Conservation (phyloP, 177 flowering plant genomes). For the Vitis hybrid region DNA sequence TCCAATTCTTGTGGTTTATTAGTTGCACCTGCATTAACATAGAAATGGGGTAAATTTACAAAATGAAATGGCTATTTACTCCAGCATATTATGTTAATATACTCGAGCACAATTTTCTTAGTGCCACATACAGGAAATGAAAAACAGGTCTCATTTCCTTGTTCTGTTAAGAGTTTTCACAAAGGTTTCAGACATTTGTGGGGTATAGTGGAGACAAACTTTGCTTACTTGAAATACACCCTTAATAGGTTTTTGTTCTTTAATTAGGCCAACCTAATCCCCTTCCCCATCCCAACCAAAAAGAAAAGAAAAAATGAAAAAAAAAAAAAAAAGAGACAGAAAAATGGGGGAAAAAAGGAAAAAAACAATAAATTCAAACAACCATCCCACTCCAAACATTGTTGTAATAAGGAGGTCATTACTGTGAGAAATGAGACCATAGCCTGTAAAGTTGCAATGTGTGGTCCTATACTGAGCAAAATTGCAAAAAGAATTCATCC, state of each 20-base stretch:
- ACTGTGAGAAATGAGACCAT: too few relatives aligned
- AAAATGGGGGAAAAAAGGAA: neutral
- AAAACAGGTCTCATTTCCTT: neutral
- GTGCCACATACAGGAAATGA: too few relatives aligned
- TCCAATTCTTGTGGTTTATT: conserved; percentile 99
- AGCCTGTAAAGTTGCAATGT: neutral
- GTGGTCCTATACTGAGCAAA: neutral
- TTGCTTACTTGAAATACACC: too few relatives aligned
- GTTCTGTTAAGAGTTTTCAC: too few relatives aligned
- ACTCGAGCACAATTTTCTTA: neutral
- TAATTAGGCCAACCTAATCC: too few relatives aligned
- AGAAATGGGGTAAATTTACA: neutral
- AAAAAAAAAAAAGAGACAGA: too few relatives aligned
- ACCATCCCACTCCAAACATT: neutral
- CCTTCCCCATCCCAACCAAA: too few relatives aligned
- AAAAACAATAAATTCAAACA: neutral
- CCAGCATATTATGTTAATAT: neutral
- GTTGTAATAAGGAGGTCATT: neutral
- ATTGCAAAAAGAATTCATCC: neutral
- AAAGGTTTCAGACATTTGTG: too few relatives aligned
- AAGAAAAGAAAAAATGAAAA: too few relatives aligned
- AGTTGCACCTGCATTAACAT: conserved; percentile 79
- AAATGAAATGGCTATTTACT: neutral
- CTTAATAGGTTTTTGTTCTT: too few relatives aligned
- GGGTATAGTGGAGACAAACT: too few relatives aligned